These are phyloP conservation scores for Arachnomyces sp. DNA, from an alignment of 2,329 filamentous ascomycete species.

Conservation along the genomic window DNA sequence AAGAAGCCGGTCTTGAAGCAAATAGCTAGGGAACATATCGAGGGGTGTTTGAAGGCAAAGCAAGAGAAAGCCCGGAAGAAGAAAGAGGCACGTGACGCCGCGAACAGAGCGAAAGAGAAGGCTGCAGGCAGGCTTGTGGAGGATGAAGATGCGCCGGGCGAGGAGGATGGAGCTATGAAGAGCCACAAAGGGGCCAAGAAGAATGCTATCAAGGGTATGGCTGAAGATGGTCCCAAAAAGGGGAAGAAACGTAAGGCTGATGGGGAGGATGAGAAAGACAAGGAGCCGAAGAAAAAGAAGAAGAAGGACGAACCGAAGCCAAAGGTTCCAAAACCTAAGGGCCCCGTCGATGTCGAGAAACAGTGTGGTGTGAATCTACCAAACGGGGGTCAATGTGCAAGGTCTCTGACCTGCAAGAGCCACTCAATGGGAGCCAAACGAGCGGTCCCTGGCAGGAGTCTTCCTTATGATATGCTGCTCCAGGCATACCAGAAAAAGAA, in stretches of 20 bases:
- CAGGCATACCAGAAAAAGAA: slow-evolving; percentile 94
- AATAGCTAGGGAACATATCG: slow-evolving; percentile 69
- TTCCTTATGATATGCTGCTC: slow-evolving; percentile 88
- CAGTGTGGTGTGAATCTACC: slow-evolving; percentile 83
- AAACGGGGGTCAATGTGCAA: slow-evolving; percentile 78
- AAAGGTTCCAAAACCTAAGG: slow-evolving; percentile 77
- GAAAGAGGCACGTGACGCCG: slow-evolving; percentile 64
- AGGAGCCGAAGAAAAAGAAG: slow-evolving; percentile 75
- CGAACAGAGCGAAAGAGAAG: slow-evolving; percentile 51
- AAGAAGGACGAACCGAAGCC: slow-evolving; percentile 88
- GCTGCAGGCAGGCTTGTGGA: slow-evolving; percentile 38
- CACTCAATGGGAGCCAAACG: slow-evolving; percentile 93
- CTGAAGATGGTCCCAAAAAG: slow-evolving; percentile 51
- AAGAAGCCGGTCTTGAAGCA: slow-evolving; percentile 76
- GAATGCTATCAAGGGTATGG: slow-evolving; percentile 43
- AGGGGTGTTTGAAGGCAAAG: slow-evolving; percentile 74
- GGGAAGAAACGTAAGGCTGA: slow-evolving; percentile 74
- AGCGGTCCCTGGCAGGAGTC: slow-evolving; percentile 72
- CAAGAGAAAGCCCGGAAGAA: slow-evolving; percentile 71
- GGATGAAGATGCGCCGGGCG: slow-evolving; percentile 33
- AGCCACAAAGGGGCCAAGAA: slow-evolving; percentile 59
- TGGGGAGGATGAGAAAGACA: slow-evolving; percentile 59
- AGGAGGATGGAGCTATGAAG: slow-evolving; percentile 37
- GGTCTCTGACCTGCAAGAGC: slow-evolving; percentile 86
- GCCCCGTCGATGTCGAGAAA: slow-evolving; percentile 85